These are phyloP conservation scores for Diaporthe velutina DNA, from an alignment of 2,329 filamentous ascomycete genomes.

Conservation along the genomic window DNA sequence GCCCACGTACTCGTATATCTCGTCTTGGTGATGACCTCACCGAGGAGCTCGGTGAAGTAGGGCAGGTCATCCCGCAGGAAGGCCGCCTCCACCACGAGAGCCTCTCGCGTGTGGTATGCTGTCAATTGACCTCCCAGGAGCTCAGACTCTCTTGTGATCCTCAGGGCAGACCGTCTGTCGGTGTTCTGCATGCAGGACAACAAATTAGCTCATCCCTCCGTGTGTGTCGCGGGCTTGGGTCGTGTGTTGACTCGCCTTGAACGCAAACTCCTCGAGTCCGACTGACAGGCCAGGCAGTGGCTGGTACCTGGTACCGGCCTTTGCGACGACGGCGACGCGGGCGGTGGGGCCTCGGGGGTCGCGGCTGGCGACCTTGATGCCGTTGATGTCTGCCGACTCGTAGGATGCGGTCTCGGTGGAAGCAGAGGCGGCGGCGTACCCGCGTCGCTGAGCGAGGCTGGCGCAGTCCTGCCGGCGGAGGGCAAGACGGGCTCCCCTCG, in stretches of 20 bases:
- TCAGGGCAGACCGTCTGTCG: constrained; percentile 86
- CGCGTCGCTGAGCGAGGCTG: constrained; percentile 62
- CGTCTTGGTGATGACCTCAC: constrained; percentile 89
- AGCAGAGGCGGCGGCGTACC: constrained; percentile 70
- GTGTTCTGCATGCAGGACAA: constrained; percentile 75
- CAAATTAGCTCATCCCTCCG: constrained; percentile 61
- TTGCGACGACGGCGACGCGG: constrained; percentile 90
- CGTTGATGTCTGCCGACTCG: constrained; percentile 86
- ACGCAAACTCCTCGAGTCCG: constrained; percentile 94
- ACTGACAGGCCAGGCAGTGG: constrained; percentile 89
- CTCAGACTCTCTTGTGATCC: constrained; percentile 95
- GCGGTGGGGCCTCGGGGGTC: constrained; percentile 90
- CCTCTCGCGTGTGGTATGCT: constrained; percentile 92
- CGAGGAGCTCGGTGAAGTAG: constrained; percentile 96
- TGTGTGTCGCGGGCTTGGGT: constrained; percentile 37
- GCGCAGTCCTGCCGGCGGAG: constrained; percentile 70
- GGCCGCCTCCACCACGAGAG: constrained; percentile 90
- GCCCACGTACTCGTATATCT: constrained; percentile 80
- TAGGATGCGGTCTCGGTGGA: constrained; percentile 81
- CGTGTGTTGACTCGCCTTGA: constrained; percentile 76
- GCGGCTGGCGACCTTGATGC: constrained; percentile 92
- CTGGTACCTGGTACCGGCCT: constrained; percentile 95
- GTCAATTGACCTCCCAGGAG: constrained; percentile 92
- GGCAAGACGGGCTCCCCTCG: constrained; percentile 70
- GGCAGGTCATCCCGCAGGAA: constrained; percentile 96